These are phyloP conservation scores for Wallacemonas sp. DNA, from an alignment of 208 protist genomes.

Conservation along the genomic window DNA sequence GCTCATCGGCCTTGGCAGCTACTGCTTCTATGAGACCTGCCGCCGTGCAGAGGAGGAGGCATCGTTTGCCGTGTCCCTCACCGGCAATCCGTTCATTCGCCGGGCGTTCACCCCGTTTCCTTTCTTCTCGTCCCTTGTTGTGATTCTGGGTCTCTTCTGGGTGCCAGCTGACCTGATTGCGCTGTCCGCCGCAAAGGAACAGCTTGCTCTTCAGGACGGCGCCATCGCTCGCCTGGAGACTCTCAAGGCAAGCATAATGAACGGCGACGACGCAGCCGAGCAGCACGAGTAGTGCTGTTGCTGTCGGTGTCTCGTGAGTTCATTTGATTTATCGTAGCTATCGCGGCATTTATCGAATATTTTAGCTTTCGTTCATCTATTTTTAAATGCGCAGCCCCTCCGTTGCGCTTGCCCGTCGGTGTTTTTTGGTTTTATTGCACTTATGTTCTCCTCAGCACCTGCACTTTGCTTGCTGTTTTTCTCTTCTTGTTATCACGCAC, in stretches of 20 bases:
- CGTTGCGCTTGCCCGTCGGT: not conserved
- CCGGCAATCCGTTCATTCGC: conserved; percentile 27
- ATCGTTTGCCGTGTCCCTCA: conserved; percentile 25
- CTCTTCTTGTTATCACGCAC: no score
- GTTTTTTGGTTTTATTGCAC: not conserved
- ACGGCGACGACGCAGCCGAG: no score
- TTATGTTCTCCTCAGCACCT: no score
- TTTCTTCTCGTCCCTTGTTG: conserved; percentile 22
- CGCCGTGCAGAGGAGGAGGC: conserved; percentile 25
- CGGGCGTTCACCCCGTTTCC: conserved; percentile 37
- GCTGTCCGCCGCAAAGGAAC: conserved; percentile 16
- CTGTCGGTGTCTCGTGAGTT: not conserved
- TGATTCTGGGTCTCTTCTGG: conserved; percentile 24
- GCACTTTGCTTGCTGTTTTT: not conserved
- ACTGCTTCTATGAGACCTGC: conserved; percentile 21
- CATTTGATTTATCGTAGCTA: not conserved
- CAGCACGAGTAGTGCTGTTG: not conserved
- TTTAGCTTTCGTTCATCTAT: no score
- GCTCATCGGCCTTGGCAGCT: conserved; percentile 7
- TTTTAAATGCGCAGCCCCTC: no score
- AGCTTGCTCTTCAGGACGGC: conserved; percentile 17
- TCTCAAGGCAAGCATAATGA: conserved; percentile 1
- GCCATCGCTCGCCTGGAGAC: conserved; percentile 13
- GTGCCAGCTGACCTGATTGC: conserved; percentile 28
- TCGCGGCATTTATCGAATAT: no score